Evolutionary conservation across 2,329 filamentous ascomycete species (phyloP).

Genomic region (Sporothrix protearum): DNA sequence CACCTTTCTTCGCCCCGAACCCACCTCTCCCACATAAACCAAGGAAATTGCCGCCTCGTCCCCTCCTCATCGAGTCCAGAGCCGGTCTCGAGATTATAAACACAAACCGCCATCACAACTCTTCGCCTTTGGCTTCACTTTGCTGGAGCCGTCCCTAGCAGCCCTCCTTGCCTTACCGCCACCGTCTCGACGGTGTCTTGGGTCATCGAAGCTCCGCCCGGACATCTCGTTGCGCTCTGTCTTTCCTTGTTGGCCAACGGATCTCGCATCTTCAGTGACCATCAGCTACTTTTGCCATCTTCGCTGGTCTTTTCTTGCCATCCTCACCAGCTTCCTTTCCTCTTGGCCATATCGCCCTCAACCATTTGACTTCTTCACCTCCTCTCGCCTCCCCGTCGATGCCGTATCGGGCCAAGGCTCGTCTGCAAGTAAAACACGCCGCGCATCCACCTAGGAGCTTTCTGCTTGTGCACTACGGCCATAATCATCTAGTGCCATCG

Average conservation of each 20-base stretch:
- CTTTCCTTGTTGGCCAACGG: not conserved
- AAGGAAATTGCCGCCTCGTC: not conserved
- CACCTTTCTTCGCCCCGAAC: not conserved
- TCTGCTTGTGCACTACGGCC: not conserved
- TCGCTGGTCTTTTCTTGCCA: not conserved
- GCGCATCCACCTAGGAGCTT: not conserved
- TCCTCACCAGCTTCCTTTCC: not conserved
- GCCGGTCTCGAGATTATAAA: not conserved
- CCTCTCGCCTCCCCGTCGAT: not conserved
- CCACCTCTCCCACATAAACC: not conserved
- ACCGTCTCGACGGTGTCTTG: not conserved
- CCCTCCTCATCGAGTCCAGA: not conserved
- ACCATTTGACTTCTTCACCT: not conserved
- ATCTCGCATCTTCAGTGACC: not conserved
- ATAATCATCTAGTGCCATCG: not conserved
- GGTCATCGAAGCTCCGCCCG: not conserved
- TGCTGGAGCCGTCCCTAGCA: not conserved
- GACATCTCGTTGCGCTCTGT: not conserved
- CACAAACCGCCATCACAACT: not conserved
- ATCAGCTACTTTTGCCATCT: not conserved
- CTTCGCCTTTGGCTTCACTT: not conserved
- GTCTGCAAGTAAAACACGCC: not conserved
- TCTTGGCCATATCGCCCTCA: not conserved
- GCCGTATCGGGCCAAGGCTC: not conserved
- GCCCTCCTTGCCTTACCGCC: not conserved